Evolutionary conservation across 2,329 filamentous ascomycete species (phyloP), one percentile per base, ranked within the genome.

Genomic region (Elsinoe arachidis): DNA sequence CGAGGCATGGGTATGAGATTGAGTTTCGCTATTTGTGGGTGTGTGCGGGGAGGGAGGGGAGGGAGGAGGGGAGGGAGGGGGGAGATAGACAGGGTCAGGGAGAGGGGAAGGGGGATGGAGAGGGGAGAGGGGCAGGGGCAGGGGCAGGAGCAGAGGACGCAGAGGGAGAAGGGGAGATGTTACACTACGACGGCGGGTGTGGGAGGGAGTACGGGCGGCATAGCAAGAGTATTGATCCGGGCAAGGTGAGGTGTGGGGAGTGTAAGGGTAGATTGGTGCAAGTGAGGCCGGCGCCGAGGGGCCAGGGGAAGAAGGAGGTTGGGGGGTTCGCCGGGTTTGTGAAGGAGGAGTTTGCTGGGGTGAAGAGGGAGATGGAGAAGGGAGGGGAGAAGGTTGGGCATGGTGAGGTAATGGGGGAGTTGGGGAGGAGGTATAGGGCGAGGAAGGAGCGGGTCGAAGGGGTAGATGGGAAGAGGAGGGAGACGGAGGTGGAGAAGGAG

Each of bases 11-110:
- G 33, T 99, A 96, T 70, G 81, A 85, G 52, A 97, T 97, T 66
- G 86, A 91, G 64, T 96, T 89, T 75, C 95, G 92, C 74, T 99
- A 92, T 68, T 74, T 91, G 17, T 97, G 93, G 92, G 76, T 80
- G 41, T 97, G 92, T 68, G 73, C 34, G 10, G 63, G 63, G 38
- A 62, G 65, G 12, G 21, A 55, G 14, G 37, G 11, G 19, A 9
- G 6, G 26, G 14, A 6, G 26, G n/a, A 2, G 47, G 14, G 14
- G 26, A 14, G 14, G 21, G 47, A 2, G 14, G 26, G 5, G 14
- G 21, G 47, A 2, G 47, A 34, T n/a, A 7, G 3, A 26, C 3
- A 6, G 23, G 23, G 23, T 3, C 23, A 26, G 3, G 23, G 23
- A 26, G 23, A 26, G 23, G 23, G 26, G 3, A n/a, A n/a, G n/a